Evolutionary conservation across 2,329 filamentous ascomycete species (phyloP), one percentile per base, ranked within the genome.

Genomic region (Ophiostoma sp.): DNA sequence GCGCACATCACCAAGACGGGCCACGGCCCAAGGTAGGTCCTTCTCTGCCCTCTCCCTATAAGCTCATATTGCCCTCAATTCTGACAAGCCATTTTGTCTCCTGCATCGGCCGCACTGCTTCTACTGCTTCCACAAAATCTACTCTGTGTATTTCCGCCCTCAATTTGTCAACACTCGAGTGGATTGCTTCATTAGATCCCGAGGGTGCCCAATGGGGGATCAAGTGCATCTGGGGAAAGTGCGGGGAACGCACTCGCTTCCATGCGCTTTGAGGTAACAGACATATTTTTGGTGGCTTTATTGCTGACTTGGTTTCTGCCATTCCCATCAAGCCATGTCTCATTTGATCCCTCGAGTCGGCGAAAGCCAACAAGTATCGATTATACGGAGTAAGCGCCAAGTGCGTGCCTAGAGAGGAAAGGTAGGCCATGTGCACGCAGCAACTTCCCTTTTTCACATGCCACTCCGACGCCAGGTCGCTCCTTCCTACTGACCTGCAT

Each of bases 391-490:
- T n/a, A 48, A 48, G 17, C 15, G 17, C 17, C 44, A 48, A 48
- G 44, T n/a, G 44, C 44, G 44, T 48, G 44, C 44, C 44, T 48
- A 48, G 44, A 48, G 41, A 44, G 5, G 15, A 44, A 44, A 44
- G 41, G 41, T 3, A n/a, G 44, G 44, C 7, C 44, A 48, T 48
- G 44, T 62, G 57, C 57, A 17, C 57, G 57, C 57, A 62, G 57
- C 27, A 62, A 62, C 57, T 62, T 33, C 57, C 57, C 27, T 62
- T 62, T 62, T 62, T 62, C 57, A 62, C 57, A 62, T 62, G 57
- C 15, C 23, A 62, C 57, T 33, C 57, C 57, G 57, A 20, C 33
- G 27, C 52, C 15, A 62, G 23, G 27, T 62, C 13, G 13, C 57
- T 62, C 57, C 57, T 62, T 62, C 57, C 57, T 23, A 15, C 7